Conservation (phyloP, 192 early-diverging fungal species). For the Jimgerdemannia flammicorona region DNA sequence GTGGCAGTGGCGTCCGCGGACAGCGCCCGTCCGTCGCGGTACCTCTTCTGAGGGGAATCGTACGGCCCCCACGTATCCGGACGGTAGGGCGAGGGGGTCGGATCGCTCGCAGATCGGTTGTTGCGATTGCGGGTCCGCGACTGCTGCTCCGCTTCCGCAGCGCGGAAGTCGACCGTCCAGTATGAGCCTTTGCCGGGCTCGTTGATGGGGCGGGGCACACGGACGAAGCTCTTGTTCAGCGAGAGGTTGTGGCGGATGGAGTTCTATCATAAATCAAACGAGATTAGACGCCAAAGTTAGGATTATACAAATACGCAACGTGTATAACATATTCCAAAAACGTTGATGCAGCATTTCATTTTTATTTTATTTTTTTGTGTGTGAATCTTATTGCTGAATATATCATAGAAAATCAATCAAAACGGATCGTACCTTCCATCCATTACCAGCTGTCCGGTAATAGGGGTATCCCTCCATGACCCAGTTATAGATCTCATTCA, state of each 20-base stretch:
- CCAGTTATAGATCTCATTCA: constrained; percentile 85
- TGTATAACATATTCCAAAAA: too few species aligned
- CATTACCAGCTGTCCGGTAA: constrained; percentile 65
- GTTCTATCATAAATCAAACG: constrained; percentile 48
- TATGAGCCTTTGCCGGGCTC: constrained; percentile 87
- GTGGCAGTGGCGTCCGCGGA: too few species aligned
- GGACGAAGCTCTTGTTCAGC: constrained; percentile 78
- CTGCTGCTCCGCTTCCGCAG: constrained; percentile 23
- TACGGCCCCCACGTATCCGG: too few species aligned
- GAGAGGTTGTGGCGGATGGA: constrained; percentile 84
- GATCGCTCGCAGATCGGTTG: constrained; percentile 23
- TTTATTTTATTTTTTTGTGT: neutral
- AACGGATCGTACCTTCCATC: constrained; percentile 50
- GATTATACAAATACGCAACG: too few species aligned
- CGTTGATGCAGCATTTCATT: too few species aligned
- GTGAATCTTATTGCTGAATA: neutral
- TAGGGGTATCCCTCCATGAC: constrained; percentile 75
- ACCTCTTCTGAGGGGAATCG: too few species aligned
- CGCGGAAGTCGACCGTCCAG: constrained; percentile 68
- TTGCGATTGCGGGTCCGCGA: constrained; percentile 20
- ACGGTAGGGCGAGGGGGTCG: constrained; percentile 1
- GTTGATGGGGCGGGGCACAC: constrained; percentile 71
- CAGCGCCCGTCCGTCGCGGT: too few species aligned
- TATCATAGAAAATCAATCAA: neutral
- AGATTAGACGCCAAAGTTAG: too few species aligned